Conservation (phyloP, 768 basidiomycete species). For the Mrakia gelida region DNA sequence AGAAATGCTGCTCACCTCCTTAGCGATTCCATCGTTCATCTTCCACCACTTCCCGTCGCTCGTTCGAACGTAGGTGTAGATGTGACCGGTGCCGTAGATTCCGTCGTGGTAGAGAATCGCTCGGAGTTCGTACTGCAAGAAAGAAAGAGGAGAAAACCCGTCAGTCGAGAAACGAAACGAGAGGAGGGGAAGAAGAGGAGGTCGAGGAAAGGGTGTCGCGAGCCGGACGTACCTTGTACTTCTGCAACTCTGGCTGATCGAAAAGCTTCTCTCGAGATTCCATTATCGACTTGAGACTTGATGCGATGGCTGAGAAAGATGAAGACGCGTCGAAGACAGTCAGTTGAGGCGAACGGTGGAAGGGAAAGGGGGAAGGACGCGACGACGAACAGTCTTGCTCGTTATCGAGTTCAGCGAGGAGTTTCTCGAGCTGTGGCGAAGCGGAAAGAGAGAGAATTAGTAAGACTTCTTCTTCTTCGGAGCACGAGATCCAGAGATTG, state of each 20-base stretch:
- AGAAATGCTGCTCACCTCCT: slow-evolving; percentile 2
- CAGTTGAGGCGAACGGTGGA: background rate
- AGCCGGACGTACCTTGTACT: slow-evolving; percentile 4
- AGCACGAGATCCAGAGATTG: background rate
- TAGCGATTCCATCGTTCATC: background rate
- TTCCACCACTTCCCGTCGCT: slow-evolving; percentile 15
- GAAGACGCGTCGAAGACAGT: background rate
- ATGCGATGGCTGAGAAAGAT: background rate
- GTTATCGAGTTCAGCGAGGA: slow-evolving; percentile 12
- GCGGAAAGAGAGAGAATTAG: background rate
- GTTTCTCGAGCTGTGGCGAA: background rate
- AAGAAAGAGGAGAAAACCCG: no score
- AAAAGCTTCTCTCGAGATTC: background rate
- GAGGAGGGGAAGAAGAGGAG: background rate
- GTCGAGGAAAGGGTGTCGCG: no score
- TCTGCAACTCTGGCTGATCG: slow-evolving; percentile 9
- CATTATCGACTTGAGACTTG: background rate
- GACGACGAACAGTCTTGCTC: slow-evolving; percentile 9
- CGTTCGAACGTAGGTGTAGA: slow-evolving; percentile 5
- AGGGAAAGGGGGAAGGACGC: background rate
- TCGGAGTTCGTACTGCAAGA: slow-evolving; percentile 16
- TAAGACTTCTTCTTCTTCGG: background rate
- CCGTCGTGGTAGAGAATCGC: slow-evolving; percentile 10
- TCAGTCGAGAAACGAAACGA: background rate
- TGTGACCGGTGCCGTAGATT: background rate